Evolutionary conservation across 306 rosid genomes (phyloP).

Genomic region (Pyrus betulifolia): DNA sequence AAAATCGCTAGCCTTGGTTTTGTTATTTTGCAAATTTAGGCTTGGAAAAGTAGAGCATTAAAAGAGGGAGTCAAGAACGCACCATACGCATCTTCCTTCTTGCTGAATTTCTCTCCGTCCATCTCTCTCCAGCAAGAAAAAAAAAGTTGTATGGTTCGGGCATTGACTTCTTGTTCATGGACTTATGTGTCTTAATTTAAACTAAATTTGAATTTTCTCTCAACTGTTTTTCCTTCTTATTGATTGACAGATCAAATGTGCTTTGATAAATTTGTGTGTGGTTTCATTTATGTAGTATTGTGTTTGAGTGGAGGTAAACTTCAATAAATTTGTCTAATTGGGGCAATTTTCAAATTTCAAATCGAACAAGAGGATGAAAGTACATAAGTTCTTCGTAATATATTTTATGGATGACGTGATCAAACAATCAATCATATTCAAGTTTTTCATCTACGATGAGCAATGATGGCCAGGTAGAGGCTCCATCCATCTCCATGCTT

Average conservation of each 20-base stretch:
- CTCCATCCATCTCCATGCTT: not conserved
- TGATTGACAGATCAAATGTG: not conserved
- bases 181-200: slow-evolving; percentile 6
- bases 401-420: no score
- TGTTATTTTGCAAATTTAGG: not conserved
- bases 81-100: slow-evolving; percentile 46
- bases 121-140: slow-evolving; percentile 9
- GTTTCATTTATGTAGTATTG: not conserved
- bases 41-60: not conserved
- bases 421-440: not conserved
- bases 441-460: not conserved
- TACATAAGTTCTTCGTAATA: not conserved
- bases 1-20: not conserved
- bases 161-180: slow-evolving; percentile 74
- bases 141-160: slow-evolving; percentile 67
- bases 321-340: no score
- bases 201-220: not conserved
- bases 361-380: no score
- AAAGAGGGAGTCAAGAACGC: slow-evolving; percentile 98
- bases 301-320: not conserved
- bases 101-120: not conserved
- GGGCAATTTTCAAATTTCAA: no score
- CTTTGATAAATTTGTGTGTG: not conserved
- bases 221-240: not conserved
- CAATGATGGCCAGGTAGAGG: not conserved